Conservation (phyloP, 768 basidiomycete genomes). For the Amyloporia xantha region DNA sequence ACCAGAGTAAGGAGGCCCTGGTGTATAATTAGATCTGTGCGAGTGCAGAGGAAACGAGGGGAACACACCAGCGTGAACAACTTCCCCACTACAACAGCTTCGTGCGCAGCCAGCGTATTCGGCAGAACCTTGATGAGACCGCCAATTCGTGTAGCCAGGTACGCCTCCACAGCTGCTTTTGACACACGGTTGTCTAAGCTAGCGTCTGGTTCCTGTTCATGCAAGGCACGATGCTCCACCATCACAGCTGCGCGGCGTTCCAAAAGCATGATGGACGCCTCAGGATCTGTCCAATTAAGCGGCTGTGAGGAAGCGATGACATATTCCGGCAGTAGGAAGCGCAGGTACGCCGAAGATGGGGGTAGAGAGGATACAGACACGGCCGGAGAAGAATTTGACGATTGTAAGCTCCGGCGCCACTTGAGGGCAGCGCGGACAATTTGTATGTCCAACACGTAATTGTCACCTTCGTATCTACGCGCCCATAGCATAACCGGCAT, state of each 20-base stretch:
- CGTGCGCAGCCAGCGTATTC: slow-evolving; percentile 9
- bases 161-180: slow-evolving; percentile 62
- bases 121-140: slow-evolving; percentile 36
- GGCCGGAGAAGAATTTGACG: no score
- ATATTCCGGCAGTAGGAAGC: slow-evolving; percentile 31
- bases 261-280: slow-evolving; percentile 40
- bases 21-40: not conserved
- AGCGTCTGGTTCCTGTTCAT: slow-evolving; percentile 40
- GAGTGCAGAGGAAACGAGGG: no score
- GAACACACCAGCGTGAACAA: slow-evolving; percentile 41
- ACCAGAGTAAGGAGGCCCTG: slow-evolving; percentile 55
- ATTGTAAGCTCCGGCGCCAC: slow-evolving; percentile 33
- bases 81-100: slow-evolving; percentile 20
- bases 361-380: slow-evolving; percentile 33
- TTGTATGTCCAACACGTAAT: slow-evolving; percentile 70
- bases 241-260: slow-evolving; percentile 62
- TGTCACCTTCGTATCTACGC: slow-evolving; percentile 71
- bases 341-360: slow-evolving; percentile 50
- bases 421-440: slow-evolving; percentile 69
- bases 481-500: no score
- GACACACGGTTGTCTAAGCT: slow-evolving; percentile 51
- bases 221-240: slow-evolving; percentile 36
- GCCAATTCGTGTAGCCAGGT: slow-evolving; percentile 50
- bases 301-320: not conserved
- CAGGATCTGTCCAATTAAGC: slow-evolving; percentile 32